These are phyloP conservation scores for Lepidium sativum DNA, from an alignment of 345 rosid genomes.

Conservation along the genomic window DNA sequence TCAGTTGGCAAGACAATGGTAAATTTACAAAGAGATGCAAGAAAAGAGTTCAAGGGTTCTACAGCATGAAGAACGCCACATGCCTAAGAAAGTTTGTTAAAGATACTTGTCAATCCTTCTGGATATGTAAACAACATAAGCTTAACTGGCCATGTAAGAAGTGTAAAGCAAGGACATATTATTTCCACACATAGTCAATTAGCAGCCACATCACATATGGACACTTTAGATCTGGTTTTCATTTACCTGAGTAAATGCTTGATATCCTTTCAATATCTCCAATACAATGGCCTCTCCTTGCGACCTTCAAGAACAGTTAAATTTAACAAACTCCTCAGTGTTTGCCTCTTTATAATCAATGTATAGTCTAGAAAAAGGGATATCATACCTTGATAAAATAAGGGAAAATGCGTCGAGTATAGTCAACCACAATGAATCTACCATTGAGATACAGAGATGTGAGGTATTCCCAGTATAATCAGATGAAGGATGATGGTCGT, in stretches of 20 bases:
- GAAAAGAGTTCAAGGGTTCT: constrained; percentile 92
- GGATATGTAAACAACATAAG: constrained; percentile 5
- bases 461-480: constrained; percentile 56
- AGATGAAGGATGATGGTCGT: constrained; percentile 53
- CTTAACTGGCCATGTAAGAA: neutral
- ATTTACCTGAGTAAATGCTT: constrained; percentile 96
- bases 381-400: constrained; percentile 73
- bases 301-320: constrained; percentile 56
- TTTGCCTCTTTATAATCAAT: neutral
- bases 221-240: constrained; percentile 2
- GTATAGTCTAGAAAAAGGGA: constrained; percentile 8
- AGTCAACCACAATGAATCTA: constrained; percentile 94
- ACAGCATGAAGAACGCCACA: constrained; percentile 96
- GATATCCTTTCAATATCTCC: constrained; percentile 96
- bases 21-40: constrained; percentile 94
- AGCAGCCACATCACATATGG: constrained; percentile 12
- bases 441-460: constrained; percentile 77
- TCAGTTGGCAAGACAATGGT: constrained; percentile 79
- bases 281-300: constrained; percentile 97
- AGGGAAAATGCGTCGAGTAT: constrained; percentile 95
- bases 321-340: constrained; percentile 22
- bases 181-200: neutral
- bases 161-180: neutral
- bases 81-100: constrained; percentile 48
- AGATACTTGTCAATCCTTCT: neutral